These are phyloP conservation scores for Raphanus raphanistrum DNA, from an alignment of 345 rosid genomes.

Conservation along the genomic window DNA sequence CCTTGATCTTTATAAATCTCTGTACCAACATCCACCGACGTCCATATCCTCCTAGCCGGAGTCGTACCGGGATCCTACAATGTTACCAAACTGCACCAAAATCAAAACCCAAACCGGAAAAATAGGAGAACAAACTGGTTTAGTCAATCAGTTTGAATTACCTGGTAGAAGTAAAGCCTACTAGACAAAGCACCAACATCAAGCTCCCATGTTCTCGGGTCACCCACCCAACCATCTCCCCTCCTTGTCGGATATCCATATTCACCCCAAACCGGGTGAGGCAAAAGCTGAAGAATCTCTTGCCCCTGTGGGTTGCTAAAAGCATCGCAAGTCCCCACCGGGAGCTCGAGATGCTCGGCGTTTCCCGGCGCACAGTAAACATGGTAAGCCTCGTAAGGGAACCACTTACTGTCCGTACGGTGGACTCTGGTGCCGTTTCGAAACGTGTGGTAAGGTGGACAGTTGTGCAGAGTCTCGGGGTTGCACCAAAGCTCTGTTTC, in stretches of 20 bases:
- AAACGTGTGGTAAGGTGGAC: constrained; percentile 66
- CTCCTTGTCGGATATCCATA: constrained; percentile 64
- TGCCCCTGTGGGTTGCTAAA: constrained; percentile 78
- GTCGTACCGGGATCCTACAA: constrained; percentile 60
- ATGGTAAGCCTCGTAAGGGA: constrained; percentile 68
- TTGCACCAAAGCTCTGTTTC: constrained; percentile 50
- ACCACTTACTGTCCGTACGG: constrained; percentile 48
- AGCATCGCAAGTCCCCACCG: constrained; percentile 60
- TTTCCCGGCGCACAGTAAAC: constrained; percentile 72
- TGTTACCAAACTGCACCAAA: background rate
- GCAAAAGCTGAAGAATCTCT: constrained; percentile 67
- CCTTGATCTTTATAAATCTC: constrained; percentile 53
- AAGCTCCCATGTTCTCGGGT: constrained; percentile 70
- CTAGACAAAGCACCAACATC: constrained; percentile 65
- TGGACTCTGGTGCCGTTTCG: constrained; percentile 47
- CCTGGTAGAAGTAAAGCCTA: constrained; percentile 80
- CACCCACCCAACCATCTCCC: constrained; percentile 74
- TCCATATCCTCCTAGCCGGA: constrained; percentile 70
- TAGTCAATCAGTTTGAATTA: background rate
- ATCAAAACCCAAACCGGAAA: background rate
- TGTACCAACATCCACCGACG: constrained; percentile 65
- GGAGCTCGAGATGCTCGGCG: constrained; percentile 47
- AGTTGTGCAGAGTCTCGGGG: constrained; percentile 41
- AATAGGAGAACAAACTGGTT: background rate
- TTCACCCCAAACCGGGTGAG: constrained; percentile 70